Conservation (phyloP, 2,329 filamentous ascomycete genomes). For the Aspergillus uvarum region DNA sequence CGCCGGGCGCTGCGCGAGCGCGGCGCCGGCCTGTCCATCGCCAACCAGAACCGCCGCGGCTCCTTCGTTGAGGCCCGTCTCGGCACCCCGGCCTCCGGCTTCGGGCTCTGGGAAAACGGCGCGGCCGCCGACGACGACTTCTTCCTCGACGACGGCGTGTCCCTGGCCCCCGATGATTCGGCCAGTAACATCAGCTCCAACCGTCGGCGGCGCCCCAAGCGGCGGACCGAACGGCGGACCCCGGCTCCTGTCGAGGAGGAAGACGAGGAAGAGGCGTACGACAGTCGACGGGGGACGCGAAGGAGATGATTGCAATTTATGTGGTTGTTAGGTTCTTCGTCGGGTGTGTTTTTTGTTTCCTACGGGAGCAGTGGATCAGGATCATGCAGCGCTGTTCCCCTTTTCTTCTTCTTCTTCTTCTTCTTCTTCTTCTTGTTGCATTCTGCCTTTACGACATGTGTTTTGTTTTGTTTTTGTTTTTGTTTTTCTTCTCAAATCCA, state of each 20-base stretch:
- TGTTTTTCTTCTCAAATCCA: background rate
- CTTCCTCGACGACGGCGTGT: conserved; percentile 46
- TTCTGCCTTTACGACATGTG: background rate
- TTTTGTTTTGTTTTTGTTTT: background rate
- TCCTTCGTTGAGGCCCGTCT: conserved; percentile 43
- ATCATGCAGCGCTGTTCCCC: background rate
- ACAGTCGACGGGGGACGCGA: conserved; percentile 21
- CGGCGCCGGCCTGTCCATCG: conserved; percentile 67
- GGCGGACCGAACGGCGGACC: conserved; percentile 50
- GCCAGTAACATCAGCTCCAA: conserved; percentile 52
- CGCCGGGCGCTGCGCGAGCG: conserved; percentile 77
- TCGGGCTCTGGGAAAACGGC: conserved; percentile 40
- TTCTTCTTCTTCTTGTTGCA: background rate
- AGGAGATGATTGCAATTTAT: conserved; percentile 21
- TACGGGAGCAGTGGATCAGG: no score
- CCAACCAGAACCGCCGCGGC: conserved; percentile 47
- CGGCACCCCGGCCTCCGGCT: conserved; percentile 42
- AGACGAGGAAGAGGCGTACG: conserved; percentile 41
- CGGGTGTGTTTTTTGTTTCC: background rate
- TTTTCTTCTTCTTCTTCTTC: background rate
- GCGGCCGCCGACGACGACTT: conserved; percentile 45
- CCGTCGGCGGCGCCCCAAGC: conserved; percentile 45
- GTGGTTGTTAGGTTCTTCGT: background rate
- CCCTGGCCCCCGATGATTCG: conserved; percentile 50
- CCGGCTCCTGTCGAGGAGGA: conserved; percentile 50